Conservation (phyloP, 2,329 filamentous ascomycete genomes). For the Stachybotrys chlorohalonatus region DNA sequence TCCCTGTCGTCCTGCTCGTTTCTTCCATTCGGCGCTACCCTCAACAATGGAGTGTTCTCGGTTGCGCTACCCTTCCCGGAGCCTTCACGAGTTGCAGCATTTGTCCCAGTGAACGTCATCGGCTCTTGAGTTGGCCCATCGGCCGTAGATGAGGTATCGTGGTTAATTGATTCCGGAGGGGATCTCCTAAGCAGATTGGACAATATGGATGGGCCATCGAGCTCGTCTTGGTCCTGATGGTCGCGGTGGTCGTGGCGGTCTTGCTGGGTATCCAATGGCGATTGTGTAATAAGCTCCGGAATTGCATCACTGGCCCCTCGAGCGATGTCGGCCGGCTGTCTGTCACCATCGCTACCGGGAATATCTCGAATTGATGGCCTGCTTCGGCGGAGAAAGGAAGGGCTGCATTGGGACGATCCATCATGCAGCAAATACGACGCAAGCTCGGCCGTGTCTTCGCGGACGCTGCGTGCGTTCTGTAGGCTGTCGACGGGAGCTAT, state of each 20-base stretch:
- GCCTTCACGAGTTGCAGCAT: neutral
- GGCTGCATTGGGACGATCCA: conserved; percentile 33
- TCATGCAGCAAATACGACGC: conserved; percentile 73
- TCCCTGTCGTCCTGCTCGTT: conserved; percentile 25
- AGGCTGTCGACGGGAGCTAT: conserved; percentile 54
- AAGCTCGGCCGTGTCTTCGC: conserved; percentile 80
- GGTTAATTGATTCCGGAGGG: conserved; percentile 21
- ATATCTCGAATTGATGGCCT: conserved; percentile 18
- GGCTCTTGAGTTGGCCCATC: neutral
- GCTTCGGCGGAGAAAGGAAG: conserved; percentile 35
- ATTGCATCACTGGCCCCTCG: neutral
- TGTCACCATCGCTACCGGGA: conserved; percentile 10
- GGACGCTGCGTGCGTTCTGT: conserved; percentile 68
- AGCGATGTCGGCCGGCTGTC: conserved; percentile 16
- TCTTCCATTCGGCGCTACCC: conserved; percentile 18
- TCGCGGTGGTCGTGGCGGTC: neutral
- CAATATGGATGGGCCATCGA: conserved; percentile 30
- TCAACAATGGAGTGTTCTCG: conserved; percentile 41
- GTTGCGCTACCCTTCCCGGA: conserved; percentile 12
- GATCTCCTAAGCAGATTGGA: conserved; percentile 34
- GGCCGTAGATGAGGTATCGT: neutral
- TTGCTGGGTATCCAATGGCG: conserved; percentile 29
- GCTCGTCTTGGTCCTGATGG: neutral
- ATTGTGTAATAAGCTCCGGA: neutral
- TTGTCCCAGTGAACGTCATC: neutral